Conservation (phyloP, 2,329 filamentous ascomycete genomes). For the Ascochyta clinopodiicola region DNA sequence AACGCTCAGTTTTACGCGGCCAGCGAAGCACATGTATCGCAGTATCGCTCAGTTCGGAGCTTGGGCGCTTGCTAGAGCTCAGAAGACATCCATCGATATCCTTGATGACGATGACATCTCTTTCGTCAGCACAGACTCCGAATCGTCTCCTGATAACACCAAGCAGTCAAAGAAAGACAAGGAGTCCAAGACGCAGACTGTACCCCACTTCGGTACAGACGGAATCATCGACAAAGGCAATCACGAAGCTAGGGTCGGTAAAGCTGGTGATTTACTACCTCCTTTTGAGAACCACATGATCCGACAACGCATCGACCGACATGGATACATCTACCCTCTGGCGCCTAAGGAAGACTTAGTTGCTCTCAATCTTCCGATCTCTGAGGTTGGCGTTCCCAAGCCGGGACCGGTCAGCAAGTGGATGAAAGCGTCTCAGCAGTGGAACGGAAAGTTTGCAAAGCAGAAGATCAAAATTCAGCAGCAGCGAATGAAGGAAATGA, state of each 20-base stretch:
- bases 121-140: slow-evolving; percentile 68
- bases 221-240: slow-evolving; percentile 22
- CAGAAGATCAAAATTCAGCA: slow-evolving; percentile 76
- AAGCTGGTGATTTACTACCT: slow-evolving; percentile 82
- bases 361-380: slow-evolving; percentile 67
- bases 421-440: slow-evolving; percentile 75
- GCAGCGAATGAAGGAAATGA: slow-evolving; percentile 74
- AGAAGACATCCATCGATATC: slow-evolving; percentile 81
- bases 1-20: slow-evolving; percentile 93
- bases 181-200: slow-evolving; percentile 27
- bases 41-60: slow-evolving; percentile 92
- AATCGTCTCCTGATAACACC: slow-evolving; percentile 21
- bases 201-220: slow-evolving; percentile 27
- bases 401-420: slow-evolving; percentile 81
- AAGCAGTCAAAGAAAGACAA: slow-evolving; percentile 34
- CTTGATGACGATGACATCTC: slow-evolving; percentile 79
- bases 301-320: slow-evolving; percentile 80
- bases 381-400: slow-evolving; percentile 80
- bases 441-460: slow-evolving; percentile 74
- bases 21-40: slow-evolving; percentile 94
- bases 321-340: slow-evolving; percentile 76
- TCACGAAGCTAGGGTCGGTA: slow-evolving; percentile 65
- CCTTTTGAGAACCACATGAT: slow-evolving; percentile 88
- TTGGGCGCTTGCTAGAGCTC: slow-evolving; percentile 85
- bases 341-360: slow-evolving; percentile 68